Conservation (phyloP, 2,329 filamentous ascomycete species). For the Chaetomiaceae sp. region DNA sequence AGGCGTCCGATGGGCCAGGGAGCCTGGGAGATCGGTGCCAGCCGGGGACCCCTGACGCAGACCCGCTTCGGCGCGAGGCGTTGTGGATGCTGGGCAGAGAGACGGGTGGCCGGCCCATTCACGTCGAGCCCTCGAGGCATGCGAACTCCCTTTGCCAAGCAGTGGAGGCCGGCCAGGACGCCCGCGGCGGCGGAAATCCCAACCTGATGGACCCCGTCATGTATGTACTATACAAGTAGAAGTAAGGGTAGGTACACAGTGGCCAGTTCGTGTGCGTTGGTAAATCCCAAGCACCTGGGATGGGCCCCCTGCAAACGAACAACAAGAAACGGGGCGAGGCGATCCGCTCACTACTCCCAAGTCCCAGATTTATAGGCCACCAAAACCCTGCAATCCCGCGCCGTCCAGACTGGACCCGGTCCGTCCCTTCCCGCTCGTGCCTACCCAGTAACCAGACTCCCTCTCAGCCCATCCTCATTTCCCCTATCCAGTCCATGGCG, state of each 20-base stretch:
- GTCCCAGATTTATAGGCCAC: constrained; percentile 9
- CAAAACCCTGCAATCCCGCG: constrained; percentile 6
- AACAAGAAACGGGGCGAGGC: constrained; percentile 1
- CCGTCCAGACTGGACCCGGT: constrained; percentile 1
- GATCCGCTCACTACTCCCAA: constrained; percentile 9
- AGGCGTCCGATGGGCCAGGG: constrained; percentile 4
- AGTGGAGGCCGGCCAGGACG: background rate
- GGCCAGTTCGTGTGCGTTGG: too few species aligned
- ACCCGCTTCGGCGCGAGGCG: background rate
- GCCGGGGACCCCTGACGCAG: background rate
- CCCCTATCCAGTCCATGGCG: too few species aligned
- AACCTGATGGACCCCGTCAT: too few species aligned
- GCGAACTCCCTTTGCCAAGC: background rate
- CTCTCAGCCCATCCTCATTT: constrained; percentile 2
- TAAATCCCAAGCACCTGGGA: too few species aligned
- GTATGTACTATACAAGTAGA: too few species aligned
- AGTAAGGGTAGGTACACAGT: too few species aligned
- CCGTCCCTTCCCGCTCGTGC: constrained; percentile 9
- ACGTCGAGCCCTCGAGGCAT: background rate
- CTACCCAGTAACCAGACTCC: background rate
- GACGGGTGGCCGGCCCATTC: background rate
- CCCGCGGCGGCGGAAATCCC: too few species aligned
- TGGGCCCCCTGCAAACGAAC: too few species aligned
- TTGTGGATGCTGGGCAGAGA: too few species aligned
- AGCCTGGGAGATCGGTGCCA: background rate